These are phyloP conservation scores for Saccharum officinarum DNA, from an alignment of 176 grass and related monocot species.

Conservation along the genomic window DNA sequence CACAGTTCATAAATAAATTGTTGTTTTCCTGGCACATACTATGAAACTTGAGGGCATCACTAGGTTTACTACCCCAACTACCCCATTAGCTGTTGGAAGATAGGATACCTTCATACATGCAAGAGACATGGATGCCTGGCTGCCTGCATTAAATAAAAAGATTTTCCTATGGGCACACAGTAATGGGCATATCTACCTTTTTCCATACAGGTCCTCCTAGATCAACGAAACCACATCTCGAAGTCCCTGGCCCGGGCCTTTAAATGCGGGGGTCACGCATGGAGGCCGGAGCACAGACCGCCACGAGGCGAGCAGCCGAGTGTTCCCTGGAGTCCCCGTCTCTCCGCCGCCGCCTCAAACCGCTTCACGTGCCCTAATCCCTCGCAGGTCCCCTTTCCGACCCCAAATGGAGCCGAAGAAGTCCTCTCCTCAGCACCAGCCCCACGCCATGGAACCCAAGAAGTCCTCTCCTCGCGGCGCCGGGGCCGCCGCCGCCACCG, in stretches of 20 bases:
- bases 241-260: constrained; percentile 25
- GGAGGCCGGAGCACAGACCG: constrained; percentile 35
- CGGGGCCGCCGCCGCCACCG: constrained; percentile 11
- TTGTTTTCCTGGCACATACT: neutral
- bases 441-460: constrained; percentile 31
- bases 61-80: neutral
- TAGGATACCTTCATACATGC: neutral
- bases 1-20: neutral
- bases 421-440: constrained; percentile 24
- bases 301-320: constrained; percentile 45
- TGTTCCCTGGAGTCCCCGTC: constrained; percentile 38
- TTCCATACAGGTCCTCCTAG: neutral
- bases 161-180: neutral
- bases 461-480: constrained; percentile 38
- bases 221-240: neutral
- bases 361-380: constrained; percentile 43
- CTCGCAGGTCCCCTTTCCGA: constrained; percentile 1
- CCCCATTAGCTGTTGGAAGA: neutral
- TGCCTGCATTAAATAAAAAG: constrained; percentile 16
- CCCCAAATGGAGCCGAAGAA: constrained; percentile 52
- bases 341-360: constrained; percentile 41
- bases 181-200: constrained; percentile 16
- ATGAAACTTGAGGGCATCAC: neutral
- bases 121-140: constrained; percentile 7
- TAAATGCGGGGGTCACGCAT: constrained; percentile 54